phyloP scores from a whole-genome alignment of 768 basidiomycete species.

The Trametes gibbosa region DNA sequence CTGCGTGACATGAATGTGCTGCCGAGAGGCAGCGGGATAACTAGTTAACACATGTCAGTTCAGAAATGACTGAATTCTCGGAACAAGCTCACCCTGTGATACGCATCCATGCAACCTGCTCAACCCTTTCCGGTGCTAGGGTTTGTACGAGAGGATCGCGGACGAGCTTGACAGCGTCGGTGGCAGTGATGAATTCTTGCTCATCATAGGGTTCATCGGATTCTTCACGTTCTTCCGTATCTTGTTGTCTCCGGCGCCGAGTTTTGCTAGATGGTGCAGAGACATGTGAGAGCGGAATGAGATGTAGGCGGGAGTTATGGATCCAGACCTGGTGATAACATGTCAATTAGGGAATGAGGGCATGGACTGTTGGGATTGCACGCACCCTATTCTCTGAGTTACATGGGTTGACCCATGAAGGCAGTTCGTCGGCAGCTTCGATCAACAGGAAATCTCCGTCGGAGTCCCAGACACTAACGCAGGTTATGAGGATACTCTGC shows the following conservation, averaged over 20 bases:
- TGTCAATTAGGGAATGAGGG: background rate
- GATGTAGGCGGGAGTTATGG: conserved; percentile 74
- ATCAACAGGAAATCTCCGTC: conserved; percentile 97
- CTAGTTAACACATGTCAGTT: conserved; percentile 34
- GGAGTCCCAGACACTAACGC: conserved; percentile 69
- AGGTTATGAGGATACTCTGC: background rate
- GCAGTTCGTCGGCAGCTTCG: conserved; percentile 89
- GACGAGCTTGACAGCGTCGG: conserved; percentile 65
- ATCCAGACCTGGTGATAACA: conserved; percentile 82
- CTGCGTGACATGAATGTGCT: conserved; percentile 74
- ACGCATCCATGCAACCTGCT: conserved; percentile 66
- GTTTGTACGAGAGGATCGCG: conserved; percentile 55
- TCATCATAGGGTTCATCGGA: conserved; percentile 39
- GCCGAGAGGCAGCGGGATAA: conserved; percentile 64
- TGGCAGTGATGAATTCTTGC: conserved; percentile 50
- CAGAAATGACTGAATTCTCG: background rate
- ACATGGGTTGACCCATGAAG: conserved; percentile 86
- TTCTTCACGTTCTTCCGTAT: conserved; percentile 48
- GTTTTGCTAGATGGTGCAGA: conserved; percentile 63
- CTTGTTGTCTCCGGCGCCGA: conserved; percentile 44
- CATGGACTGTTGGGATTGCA: conserved; percentile 26
- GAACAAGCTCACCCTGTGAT: conserved; percentile 51
- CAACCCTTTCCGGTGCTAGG: conserved; percentile 55
- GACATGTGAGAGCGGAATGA: conserved; percentile 75
- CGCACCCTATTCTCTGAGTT: conserved; percentile 93